A percentile compares a stretch with the other conserved stretches of the same genome.
phyloP scores from a whole-genome alignment of 2,329 filamentous ascomycete genomes.

The Amauroascus niger region DNA sequence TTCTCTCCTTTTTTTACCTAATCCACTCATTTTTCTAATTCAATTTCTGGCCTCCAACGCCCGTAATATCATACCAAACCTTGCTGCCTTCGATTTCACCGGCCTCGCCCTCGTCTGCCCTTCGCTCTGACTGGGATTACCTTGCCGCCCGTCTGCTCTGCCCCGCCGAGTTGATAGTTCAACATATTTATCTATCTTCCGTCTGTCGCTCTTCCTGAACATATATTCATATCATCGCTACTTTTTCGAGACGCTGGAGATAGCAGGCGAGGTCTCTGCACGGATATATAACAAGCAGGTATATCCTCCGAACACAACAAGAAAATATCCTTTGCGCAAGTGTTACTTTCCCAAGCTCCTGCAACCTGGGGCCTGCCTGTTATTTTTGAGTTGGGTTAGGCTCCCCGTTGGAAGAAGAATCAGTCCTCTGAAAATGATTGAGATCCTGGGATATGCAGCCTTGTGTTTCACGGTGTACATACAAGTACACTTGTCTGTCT shows the following conservation, averaged over 20 bases:
- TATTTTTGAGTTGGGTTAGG: neutral
- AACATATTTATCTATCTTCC: neutral
- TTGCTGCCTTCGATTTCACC: neutral
- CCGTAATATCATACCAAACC: neutral
- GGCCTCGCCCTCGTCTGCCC: neutral
- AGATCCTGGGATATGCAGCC: neutral
- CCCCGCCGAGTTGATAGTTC: neutral
- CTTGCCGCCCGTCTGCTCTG: neutral
- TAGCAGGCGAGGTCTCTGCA: neutral
- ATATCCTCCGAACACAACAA: neutral
- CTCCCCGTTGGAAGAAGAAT: neutral
- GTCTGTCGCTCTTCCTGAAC: neutral
- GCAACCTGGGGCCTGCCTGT: no score
- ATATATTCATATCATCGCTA: no score
- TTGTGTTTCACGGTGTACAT: neutral
- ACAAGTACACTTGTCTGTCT: neutral
- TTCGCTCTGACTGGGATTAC: neutral
- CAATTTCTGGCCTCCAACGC: neutral
- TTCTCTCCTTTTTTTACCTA: neutral
- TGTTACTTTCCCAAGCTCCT: neutral
- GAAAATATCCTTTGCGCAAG: neutral
- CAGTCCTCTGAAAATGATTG: neutral
- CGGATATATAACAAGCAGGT: neutral
- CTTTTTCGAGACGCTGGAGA: no score
- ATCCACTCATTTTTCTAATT: constrained; percentile 12